A percentile compares a stretch with the other conserved stretches of the same genome.
phyloP scores from a whole-genome alignment of 441 rosid genomes.

The Mallotus repandus region DNA sequence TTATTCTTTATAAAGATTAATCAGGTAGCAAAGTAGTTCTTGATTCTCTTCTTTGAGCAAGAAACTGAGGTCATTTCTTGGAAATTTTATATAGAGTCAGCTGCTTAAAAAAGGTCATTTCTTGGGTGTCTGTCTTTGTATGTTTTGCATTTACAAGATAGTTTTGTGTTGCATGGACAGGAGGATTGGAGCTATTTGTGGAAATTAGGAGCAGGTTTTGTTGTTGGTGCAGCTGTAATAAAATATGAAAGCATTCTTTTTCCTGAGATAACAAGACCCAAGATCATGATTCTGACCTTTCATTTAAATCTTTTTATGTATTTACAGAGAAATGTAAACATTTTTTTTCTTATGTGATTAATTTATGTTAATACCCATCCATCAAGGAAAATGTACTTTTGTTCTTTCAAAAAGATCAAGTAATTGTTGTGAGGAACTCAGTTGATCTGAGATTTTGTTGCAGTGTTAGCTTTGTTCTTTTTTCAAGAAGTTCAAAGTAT shows the following conservation, averaged over 20 bases:
- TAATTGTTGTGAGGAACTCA: too few relatives aligned
- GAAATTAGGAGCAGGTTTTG: slow-evolving; percentile 74
- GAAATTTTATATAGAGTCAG: too few relatives aligned
- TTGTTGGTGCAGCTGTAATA: slow-evolving; percentile 58
- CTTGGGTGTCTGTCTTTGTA: too few relatives aligned
- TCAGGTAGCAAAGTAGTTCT: not conserved
- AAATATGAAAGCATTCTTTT: slow-evolving; percentile 72
- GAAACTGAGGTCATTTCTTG: not conserved
- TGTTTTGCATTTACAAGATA: too few relatives aligned
- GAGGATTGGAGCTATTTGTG: slow-evolving; percentile 56
- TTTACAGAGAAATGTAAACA: not conserved
- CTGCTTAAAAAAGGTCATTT: too few relatives aligned
- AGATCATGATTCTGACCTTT: slow-evolving; percentile 18
- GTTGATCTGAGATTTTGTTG: too few relatives aligned
- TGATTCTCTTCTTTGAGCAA: not conserved
- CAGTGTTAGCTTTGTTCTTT: too few relatives aligned
- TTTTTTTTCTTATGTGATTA: not conserved
- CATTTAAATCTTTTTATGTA: not conserved
- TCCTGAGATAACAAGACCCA: slow-evolving; percentile 65
- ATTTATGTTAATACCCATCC: too few relatives aligned
- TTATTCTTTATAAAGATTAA: not conserved
- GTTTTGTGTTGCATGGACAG: slow-evolving; percentile 23
- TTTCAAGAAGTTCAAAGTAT: too few relatives aligned
- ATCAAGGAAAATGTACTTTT: too few relatives aligned
- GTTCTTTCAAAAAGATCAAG: too few relatives aligned